These are phyloP conservation scores for Globisporangium carolinianum DNA, from an alignment of 352 stramenopile species.

Conservation along the genomic window DNA sequence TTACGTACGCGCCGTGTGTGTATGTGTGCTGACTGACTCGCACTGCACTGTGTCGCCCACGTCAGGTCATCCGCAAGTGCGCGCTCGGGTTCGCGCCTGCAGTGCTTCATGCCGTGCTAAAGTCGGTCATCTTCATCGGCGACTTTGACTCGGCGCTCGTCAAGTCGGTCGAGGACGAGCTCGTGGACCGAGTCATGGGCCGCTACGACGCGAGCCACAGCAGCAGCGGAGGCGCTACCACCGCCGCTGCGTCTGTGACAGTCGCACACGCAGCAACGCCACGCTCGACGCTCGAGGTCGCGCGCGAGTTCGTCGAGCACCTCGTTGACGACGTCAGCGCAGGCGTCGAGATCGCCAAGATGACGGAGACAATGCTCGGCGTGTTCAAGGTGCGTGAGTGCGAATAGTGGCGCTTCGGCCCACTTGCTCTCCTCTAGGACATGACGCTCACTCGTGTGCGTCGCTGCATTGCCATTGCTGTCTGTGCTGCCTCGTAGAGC, in stretches of 20 bases:
- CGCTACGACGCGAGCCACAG: conserved; percentile 44
- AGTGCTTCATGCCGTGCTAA: conserved; percentile 63
- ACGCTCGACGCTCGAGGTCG: conserved; percentile 18
- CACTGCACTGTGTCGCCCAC: neutral
- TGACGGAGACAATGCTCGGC: conserved; percentile 55
- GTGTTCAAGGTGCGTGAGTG: conserved; percentile 55
- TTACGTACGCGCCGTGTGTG: too few relatives aligned
- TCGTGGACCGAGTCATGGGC: conserved; percentile 70
- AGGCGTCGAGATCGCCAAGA: conserved; percentile 60
- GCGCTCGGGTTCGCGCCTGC: conserved; percentile 24
- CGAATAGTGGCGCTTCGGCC: neutral
- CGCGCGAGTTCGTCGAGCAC: conserved; percentile 32
- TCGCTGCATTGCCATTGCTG: neutral
- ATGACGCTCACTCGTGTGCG: neutral
- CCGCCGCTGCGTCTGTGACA: neutral
- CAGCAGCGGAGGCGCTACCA: neutral
- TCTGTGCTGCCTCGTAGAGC: conserved; percentile 24
- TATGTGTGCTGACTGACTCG: neutral
- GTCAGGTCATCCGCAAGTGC: conserved; percentile 48
- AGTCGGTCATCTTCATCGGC: conserved; percentile 69
- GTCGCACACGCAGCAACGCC: neutral
- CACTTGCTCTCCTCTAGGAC: too few relatives aligned
- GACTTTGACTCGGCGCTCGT: conserved; percentile 61
- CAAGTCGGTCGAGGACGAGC: conserved; percentile 60
- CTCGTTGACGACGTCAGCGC: conserved; percentile 57